These are phyloP conservation scores for Oryza glumipatula DNA, from an alignment of 176 grass and related monocot species.

Conservation along the genomic window DNA sequence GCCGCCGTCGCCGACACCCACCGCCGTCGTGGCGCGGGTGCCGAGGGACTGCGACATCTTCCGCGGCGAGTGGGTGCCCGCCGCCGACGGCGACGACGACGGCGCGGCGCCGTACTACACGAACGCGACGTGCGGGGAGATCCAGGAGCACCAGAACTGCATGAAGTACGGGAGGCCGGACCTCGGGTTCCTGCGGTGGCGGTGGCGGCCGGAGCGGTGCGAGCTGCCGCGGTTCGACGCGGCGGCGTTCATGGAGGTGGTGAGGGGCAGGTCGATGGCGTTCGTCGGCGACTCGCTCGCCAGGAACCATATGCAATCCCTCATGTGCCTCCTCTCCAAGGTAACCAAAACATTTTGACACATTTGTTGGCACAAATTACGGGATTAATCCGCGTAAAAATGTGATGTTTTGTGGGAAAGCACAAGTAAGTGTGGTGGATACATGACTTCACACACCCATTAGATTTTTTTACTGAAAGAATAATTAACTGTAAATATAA, in stretches of 20 bases:
- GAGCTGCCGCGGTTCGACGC: slow-evolving; percentile 69
- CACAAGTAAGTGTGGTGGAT: no score
- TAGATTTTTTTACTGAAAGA: no score
- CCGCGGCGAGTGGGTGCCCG: slow-evolving; percentile 53
- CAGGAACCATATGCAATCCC: slow-evolving; percentile 84
- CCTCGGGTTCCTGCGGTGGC: slow-evolving; percentile 58
- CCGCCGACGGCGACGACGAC: neutral
- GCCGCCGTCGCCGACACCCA: neutral
- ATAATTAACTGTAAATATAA: no score
- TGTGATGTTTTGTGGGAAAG: no score
- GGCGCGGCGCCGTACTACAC: slow-evolving; percentile 59
- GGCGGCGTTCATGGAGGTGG: slow-evolving; percentile 45
- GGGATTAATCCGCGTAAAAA: no score
- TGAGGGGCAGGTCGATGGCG: slow-evolving; percentile 50
- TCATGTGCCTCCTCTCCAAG: slow-evolving; percentile 74
- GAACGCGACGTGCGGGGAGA: slow-evolving; percentile 52
- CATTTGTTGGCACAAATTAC: slow-evolving; percentile 5
- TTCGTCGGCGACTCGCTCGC: slow-evolving; percentile 85
- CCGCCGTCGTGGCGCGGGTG: neutral
- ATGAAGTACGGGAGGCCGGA: slow-evolving; percentile 74
- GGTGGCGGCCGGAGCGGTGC: slow-evolving; percentile 58
- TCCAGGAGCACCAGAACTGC: slow-evolving; percentile 93
- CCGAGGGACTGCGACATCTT: slow-evolving; percentile 50
- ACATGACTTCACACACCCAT: no score
- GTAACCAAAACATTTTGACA: neutral